These are phyloP conservation scores for Pseudozyma pruni DNA, from an alignment of 1,284 basidiomycete species.

Conservation along the genomic window DNA sequence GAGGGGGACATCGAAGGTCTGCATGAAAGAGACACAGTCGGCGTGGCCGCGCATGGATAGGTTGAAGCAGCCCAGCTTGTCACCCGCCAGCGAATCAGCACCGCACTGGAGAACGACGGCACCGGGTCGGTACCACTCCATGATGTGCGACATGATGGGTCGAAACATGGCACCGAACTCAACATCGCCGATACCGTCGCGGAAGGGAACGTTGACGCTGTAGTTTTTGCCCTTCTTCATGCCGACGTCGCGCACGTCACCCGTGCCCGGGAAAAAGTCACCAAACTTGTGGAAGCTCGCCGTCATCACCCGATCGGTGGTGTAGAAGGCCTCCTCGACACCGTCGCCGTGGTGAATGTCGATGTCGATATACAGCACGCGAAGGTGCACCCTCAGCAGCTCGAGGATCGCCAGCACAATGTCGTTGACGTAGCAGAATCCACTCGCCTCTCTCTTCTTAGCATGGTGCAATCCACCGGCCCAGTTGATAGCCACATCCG, in stretches of 20 bases:
- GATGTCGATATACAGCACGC: conserved; percentile 97
- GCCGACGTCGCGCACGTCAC: conserved; percentile 77
- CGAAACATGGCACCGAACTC: conserved; percentile 76
- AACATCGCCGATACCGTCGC: conserved; percentile 89
- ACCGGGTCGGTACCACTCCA: conserved; percentile 89
- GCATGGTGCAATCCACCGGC: conserved; percentile 97
- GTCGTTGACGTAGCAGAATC: conserved; percentile 98
- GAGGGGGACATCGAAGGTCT: conserved; percentile 84
- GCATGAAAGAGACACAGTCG: conserved; percentile 86
- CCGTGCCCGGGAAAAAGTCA: conserved; percentile 94
- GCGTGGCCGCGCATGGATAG: conserved; percentile 92
- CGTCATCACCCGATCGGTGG: conserved; percentile 97
- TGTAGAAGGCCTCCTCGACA: conserved; percentile 98
- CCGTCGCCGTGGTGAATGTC: conserved; percentile 99
- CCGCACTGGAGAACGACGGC: conserved; percentile 95
- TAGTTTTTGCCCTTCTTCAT: conserved; percentile 88
- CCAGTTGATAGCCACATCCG: conserved; percentile 97
- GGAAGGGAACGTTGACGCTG: conserved; percentile 89
- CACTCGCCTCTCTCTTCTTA: conserved; percentile 94
- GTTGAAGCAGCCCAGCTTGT: conserved; percentile 97
- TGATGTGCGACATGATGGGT: conserved; percentile 79
- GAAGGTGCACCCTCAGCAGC: conserved; percentile 73
- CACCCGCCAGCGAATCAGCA: conserved; percentile 91
- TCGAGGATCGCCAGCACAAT: conserved; percentile 66
- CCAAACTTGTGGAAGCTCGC: conserved; percentile 90